Conservation (phyloP, 78 protist genomes). For the Planoprotostelium fungivorum region DNA sequence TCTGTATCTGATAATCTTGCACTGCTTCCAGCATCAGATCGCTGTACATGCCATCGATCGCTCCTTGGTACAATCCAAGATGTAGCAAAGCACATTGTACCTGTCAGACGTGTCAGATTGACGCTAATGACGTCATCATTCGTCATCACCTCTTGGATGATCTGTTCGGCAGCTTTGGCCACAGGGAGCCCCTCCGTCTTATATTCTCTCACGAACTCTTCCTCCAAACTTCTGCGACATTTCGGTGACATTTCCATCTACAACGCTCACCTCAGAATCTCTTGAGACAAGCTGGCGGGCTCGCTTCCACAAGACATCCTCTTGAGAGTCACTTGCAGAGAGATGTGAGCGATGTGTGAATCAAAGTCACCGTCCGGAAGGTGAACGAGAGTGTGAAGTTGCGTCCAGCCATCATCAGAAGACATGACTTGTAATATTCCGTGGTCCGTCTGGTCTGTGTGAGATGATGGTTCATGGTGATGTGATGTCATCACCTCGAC, state of each 20-base stretch:
- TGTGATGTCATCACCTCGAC: background rate
- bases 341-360: background rate
- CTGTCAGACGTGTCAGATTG: background rate
- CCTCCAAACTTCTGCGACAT: background rate
- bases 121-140: background rate
- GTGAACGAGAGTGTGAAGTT: background rate
- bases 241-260: background rate
- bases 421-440: background rate
- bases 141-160: background rate
- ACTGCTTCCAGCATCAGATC: background rate
- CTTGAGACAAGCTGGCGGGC: background rate
- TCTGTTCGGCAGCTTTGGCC: background rate
- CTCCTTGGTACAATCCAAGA: background rate
- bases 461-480: background rate
- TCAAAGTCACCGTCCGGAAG: background rate
- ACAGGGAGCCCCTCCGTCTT: background rate
- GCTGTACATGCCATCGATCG: background rate
- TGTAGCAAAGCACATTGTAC: background rate
- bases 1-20: background rate
- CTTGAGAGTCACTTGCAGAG: background rate
- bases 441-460: background rate
- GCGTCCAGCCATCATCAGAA: background rate
- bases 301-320: background rate
- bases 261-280: background rate
- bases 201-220: background rate